Conservation (phyloP, 257 asterid genomes). For the Gentiana straminea region DNA sequence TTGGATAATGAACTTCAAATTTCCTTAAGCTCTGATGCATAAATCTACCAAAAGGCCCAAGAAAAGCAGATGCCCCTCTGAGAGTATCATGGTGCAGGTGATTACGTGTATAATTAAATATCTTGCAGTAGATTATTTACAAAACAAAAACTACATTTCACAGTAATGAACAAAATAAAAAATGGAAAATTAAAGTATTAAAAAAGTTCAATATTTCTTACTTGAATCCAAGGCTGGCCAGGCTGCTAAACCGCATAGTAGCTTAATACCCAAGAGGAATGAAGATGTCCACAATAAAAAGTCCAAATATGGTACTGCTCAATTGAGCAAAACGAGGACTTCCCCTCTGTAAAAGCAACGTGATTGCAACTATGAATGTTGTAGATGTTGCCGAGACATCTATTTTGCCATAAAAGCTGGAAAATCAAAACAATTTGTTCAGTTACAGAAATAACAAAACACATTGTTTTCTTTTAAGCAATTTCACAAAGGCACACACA, state of each 20-base stretch:
- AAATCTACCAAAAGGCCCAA: too few species aligned
- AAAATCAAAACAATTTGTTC: not conserved
- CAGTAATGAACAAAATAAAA: too few species aligned
- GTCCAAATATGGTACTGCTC: constrained; percentile 91
- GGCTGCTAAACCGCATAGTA: constrained; percentile 82
- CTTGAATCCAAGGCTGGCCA: constrained; percentile 79
- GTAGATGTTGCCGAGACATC: constrained; percentile 90
- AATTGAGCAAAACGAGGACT: constrained; percentile 94
- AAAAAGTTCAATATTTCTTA: constrained; percentile 24
- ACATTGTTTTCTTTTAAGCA: too few species aligned
- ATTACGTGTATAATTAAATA: too few species aligned
- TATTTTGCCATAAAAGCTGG: constrained; percentile 79
- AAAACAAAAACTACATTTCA: too few species aligned
- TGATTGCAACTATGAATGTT: constrained; percentile 73
- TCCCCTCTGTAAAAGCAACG: constrained; percentile 71
- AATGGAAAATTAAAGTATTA: not conserved
- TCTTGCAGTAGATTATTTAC: too few species aligned
- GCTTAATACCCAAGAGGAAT: constrained; percentile 95
- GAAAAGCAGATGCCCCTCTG: too few species aligned
- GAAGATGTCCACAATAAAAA: constrained; percentile 95
- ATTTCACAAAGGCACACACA: too few species aligned
- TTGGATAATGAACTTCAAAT: too few species aligned
- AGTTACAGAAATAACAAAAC: too few species aligned
- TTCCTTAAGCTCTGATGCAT: too few species aligned
- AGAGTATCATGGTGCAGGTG: too few species aligned